Conservation (phyloP, 1,284 basidiomycete species). For the Cryptococcus sp. region DNA sequence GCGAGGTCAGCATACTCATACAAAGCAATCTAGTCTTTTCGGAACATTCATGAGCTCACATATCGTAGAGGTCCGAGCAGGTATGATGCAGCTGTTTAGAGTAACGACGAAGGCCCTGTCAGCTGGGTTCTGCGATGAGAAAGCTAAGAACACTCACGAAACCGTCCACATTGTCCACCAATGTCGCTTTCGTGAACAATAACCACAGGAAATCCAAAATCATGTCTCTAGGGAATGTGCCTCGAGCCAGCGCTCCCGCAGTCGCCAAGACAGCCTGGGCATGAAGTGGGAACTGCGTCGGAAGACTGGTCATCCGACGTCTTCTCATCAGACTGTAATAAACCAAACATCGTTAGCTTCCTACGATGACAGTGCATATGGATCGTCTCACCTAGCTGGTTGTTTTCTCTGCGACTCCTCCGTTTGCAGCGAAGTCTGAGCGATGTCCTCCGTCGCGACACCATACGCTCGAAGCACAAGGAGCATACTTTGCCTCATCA, state of each 20-base stretch:
- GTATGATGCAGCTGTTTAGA: neutral
- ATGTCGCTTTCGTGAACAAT: conserved; percentile 28
- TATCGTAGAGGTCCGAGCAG: conserved; percentile 7
- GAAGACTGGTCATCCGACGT: conserved; percentile 10
- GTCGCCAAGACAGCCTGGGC: conserved; percentile 24
- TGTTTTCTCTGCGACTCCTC: conserved; percentile 17
- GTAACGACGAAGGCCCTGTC: neutral
- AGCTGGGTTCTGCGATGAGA: neutral
- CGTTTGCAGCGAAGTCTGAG: conserved; percentile 15
- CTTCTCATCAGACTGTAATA: conserved; percentile 19
- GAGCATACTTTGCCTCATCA: conserved; percentile 18
- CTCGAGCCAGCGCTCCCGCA: conserved; percentile 16
- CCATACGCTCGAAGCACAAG: conserved; percentile 35
- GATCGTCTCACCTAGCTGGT: conserved; percentile 19
- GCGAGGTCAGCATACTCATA: neutral
- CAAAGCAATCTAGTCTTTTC: too few relatives aligned
- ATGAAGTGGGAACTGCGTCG: conserved; percentile 21
- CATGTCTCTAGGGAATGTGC: conserved; percentile 24
- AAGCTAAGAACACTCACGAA: conserved; percentile 25
- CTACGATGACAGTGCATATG: neutral
- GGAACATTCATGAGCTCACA: conserved; percentile 10
- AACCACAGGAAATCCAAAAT: conserved; percentile 46
- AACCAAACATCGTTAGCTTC: neutral
- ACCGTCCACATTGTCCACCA: conserved; percentile 32
- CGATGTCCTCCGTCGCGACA: conserved; percentile 22